Percentiles rank a stretch among this genome's conserved stretches.
Evolutionary conservation across 306 rosid species (phyloP).

Genomic region (Sechiopsis laciniata): DNA sequence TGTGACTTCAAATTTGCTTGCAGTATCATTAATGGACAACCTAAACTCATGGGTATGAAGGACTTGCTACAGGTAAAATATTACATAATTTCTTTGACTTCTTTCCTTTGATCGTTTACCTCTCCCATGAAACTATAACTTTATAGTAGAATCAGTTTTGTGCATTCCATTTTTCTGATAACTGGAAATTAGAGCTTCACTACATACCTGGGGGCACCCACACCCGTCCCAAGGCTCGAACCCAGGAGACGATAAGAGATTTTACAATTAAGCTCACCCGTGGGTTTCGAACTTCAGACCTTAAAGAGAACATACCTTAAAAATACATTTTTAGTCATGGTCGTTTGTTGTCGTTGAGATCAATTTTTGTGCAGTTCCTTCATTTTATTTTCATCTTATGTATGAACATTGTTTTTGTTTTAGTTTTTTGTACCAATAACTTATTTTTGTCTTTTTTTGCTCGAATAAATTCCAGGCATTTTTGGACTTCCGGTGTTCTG

Average conservation of each 20-base stretch:
- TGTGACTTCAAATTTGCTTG: background rate
- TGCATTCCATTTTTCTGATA: background rate
- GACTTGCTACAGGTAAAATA: constrained; percentile 62
- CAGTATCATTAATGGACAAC: constrained; percentile 78
- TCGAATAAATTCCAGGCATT: constrained; percentile 50
- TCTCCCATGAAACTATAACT: background rate
- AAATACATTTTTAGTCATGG: no score
- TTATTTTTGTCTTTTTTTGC: background rate
- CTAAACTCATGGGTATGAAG: constrained; percentile 86
- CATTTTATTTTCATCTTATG: no score
- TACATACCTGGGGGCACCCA: no score
- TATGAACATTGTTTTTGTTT: no score
- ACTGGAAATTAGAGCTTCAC: no score
- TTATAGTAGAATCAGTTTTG: background rate
- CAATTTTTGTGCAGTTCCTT: background rate
- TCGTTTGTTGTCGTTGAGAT: background rate
- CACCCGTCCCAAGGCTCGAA: no score
- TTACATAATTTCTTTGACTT: constrained; percentile 16
- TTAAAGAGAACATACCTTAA: no score
- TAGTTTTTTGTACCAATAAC: background rate
- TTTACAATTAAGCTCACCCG: no score
- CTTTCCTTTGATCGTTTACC: background rate
- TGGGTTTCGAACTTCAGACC: no score
- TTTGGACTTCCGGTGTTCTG: constrained; percentile 83
- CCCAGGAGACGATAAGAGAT: no score